Evolutionary conservation across 2,329 filamentous ascomycete species (phyloP).

Genomic region (Lecanicillium sp.): DNA sequence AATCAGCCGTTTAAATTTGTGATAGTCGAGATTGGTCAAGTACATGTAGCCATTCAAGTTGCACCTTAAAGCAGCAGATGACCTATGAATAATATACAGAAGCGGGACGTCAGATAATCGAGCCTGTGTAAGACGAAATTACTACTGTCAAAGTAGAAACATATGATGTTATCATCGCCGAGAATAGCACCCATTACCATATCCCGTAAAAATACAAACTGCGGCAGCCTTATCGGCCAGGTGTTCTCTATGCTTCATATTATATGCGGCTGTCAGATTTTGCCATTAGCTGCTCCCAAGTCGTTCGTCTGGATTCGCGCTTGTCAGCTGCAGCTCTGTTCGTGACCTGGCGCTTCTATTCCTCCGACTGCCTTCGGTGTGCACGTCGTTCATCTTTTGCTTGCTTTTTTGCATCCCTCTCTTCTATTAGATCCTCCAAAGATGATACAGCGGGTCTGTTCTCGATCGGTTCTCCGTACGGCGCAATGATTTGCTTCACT

Average conservation of each 20-base stretch:
- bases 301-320: conserved; percentile 20
- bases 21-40: no score
- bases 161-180: no score
- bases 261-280: neutral
- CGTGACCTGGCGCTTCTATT: conserved; percentile 14
- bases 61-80: no score
- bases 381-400: conserved; percentile 51
- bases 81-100: no score
- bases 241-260: no score
- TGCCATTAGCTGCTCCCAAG: conserved; percentile 13
- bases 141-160: no score
- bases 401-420: conserved; percentile 47
- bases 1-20: neutral
- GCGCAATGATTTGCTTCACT: conserved; percentile 68
- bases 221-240: neutral
- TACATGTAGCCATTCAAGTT: no score
- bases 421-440: conserved; percentile 52
- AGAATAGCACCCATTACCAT: no score
- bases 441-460: conserved; percentile 61
- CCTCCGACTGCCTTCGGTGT: conserved; percentile 16
- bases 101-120: no score
- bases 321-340: conserved; percentile 24
- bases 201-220: neutral
- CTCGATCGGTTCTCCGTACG: conserved; percentile 55
- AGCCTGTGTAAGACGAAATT: no score